phyloP scores from a whole-genome alignment of 306 rosid species.

The Pachyrhizus erosus region DNA sequence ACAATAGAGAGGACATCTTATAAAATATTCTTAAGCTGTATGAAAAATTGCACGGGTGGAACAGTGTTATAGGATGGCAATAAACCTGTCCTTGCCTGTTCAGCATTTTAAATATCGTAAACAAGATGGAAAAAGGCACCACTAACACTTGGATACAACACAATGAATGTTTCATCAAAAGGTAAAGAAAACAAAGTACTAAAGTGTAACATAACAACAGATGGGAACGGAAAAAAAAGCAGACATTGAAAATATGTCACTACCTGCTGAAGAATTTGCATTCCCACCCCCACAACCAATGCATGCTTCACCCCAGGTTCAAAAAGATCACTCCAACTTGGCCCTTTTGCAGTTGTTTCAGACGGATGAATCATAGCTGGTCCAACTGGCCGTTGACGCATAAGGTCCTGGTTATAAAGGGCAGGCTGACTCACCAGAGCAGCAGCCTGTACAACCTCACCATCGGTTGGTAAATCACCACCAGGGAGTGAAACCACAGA shows the following conservation, averaged over 20 bases:
- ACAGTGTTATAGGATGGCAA: not conserved
- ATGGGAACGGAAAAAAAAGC: not conserved
- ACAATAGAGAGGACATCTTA: not conserved
- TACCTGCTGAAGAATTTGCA: constrained; percentile 97
- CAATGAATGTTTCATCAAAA: constrained; percentile 29
- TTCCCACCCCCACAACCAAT: constrained; percentile 72
- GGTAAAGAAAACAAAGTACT: not conserved
- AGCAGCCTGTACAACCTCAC: constrained; percentile 73
- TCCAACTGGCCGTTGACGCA: constrained; percentile 71
- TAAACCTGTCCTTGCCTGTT: not conserved
- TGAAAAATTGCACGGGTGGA: not conserved
- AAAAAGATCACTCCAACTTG: constrained; percentile 76
- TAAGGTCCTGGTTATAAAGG: constrained; percentile 70
- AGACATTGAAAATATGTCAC: constrained; percentile 15
- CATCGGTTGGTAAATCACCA: constrained; percentile 63
- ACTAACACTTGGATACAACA: not conserved
- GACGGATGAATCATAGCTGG: constrained; percentile 88
- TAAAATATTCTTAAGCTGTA: not conserved
- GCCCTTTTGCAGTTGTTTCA: constrained; percentile 63
- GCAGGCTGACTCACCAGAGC: constrained; percentile 83
- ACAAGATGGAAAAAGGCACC: constrained; percentile 2
- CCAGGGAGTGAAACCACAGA: constrained; percentile 81
- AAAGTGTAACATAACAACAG: constrained; percentile 1
- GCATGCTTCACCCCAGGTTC: constrained; percentile 96
- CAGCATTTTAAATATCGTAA: constrained; percentile 17